Percentiles rank a stretch among this genome's conserved stretches.
These are phyloP conservation scores for Radiomyces spectabilis DNA, from an alignment of 192 early-diverging fungal species.

Conservation along the genomic window DNA sequence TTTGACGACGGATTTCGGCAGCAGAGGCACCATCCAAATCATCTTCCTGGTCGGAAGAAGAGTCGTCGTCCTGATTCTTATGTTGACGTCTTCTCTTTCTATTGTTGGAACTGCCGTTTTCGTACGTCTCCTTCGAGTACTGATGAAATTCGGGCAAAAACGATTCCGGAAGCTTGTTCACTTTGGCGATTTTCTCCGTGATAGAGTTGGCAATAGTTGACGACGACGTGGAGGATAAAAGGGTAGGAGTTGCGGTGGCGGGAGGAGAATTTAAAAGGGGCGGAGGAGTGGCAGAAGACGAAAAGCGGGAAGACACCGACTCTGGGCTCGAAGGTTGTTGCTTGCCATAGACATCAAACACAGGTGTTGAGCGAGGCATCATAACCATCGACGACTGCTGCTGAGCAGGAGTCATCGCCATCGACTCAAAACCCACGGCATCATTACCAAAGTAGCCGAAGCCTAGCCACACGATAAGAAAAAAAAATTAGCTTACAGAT, in stretches of 20 bases:
- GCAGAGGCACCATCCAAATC: conserved; percentile 19
- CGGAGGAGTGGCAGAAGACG: conserved; percentile 4
- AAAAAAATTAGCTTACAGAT: background rate
- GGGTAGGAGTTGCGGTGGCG: conserved; percentile 7
- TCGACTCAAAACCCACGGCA: background rate
- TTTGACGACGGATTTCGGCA: conserved; percentile 32
- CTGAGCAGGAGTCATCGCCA: background rate
- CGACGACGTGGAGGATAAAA: conserved; percentile 1
- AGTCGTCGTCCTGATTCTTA: conserved; percentile 2
- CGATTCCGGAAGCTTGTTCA: conserved; percentile 22
- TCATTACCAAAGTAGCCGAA: background rate
- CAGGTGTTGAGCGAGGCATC: no score
- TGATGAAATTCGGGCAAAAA: conserved; percentile 30
- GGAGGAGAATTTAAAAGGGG: conserved; percentile 4
- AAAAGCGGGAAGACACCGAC: conserved; percentile 16
- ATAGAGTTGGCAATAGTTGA: conserved; percentile 5
- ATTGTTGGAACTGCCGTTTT: conserved; percentile 14
- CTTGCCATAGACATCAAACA: no score
- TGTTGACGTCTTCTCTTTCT: conserved; percentile 15
- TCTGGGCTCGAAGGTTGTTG: conserved; percentile 16
- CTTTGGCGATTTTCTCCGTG: conserved; percentile 31
- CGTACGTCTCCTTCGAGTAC: conserved; percentile 31
- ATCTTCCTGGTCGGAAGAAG: conserved; percentile 11
- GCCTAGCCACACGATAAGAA: background rate
- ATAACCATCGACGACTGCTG: no score